Base-by-base conservation (phyloP, 2,329 filamentous ascomycete genomes). In the Juglanconis oblonga region DNA sequence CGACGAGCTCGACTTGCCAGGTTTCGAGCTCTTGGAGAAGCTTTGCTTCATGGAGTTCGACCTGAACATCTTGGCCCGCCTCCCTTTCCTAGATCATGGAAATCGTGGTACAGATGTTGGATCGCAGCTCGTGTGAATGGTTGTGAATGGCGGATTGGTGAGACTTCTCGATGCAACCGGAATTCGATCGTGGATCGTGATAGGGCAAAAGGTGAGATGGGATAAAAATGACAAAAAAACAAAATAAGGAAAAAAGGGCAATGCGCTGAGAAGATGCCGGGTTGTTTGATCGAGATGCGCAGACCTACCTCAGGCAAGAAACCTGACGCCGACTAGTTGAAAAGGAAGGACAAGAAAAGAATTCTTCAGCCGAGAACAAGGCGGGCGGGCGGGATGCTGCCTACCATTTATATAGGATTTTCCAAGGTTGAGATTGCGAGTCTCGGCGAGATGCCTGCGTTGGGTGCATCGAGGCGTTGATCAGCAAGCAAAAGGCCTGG, bases 1-100 rank as follows among this genome's bases (percentile, higher is more conserved):
- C 1, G 82, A 85, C 2, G 80, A 76, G 67, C 72, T 82, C 4
- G 81, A 80, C 65, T 81, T 83, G 66, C 72, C 76, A 31, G 67
- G 67, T 63, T 81, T 82, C 58, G 81, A 77, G 63, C 77, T 73
- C 64, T 82, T 84, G 55, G 81, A 80, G 61, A 82, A 83, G 72
- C 79, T 84, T 75, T 80, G 74, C 66, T 79, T 36, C 71, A 74
- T 29, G 76, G 74, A 38, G 70, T 69, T 44, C 69, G 76, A 76
- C 29, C 38, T 57, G 67, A 82, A 84, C 82, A 82, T 84, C 33
- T 69, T 74, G 68, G 64, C 55, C 50, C 50, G 36, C 48, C 52
- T 47, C 33, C 33, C 36, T 52, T 40, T 49, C 59, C 31, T 49
- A 33, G 36, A 17, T 57, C 62, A 52, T 58, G 35, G 57, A 33